A percentile compares a stretch with the other conserved stretches of the same genome.
Conservation (phyloP, 2,329 filamentous ascomycete species). For the Thielaviopsis cerberus region DNA sequence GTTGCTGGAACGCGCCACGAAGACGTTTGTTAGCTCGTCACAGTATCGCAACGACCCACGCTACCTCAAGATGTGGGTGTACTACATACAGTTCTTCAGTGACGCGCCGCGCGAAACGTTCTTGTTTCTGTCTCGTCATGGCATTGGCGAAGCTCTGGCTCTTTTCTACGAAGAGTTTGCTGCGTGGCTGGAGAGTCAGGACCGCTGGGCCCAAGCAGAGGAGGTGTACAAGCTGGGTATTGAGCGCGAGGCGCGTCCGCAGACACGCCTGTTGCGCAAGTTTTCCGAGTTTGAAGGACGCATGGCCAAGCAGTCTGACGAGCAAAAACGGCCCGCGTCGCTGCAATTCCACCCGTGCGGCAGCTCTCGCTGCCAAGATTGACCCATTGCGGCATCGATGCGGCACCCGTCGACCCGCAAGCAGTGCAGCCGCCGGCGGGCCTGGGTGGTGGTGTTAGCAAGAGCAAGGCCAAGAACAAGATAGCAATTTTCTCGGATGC, state of each 20-base stretch:
- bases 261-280: constrained; percentile 66
- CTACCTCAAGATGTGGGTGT: constrained; percentile 83
- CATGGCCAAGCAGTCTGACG: constrained; percentile 40
- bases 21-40: constrained; percentile 61
- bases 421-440: constrained; percentile 33
- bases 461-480: constrained; percentile 42
- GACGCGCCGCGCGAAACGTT: constrained; percentile 88
- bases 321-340: constrained; percentile 50
- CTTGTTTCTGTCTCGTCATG: constrained; percentile 73
- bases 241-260: constrained; percentile 68
- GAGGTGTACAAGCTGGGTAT: constrained; percentile 86
- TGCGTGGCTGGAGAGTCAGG: constrained; percentile 70
- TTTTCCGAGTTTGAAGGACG: constrained; percentile 81
- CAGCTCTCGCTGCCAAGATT: constrained; percentile 67
- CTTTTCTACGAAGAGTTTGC: constrained; percentile 96
- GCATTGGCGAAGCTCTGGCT: constrained; percentile 69
- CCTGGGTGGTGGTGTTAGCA: constrained; percentile 31
- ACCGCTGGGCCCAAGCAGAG: constrained; percentile 75
- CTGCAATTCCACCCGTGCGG: constrained; percentile 76
- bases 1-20: constrained; percentile 82
- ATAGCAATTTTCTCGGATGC: constrained; percentile 39
- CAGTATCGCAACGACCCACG: constrained; percentile 92
- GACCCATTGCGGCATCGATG: constrained; percentile 50
- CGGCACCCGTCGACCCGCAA: constrained; percentile 44
- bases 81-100: constrained; percentile 83